Evolutionary conservation across 192 early-diverging fungal genomes (phyloP).

Genomic region (Umbelopsis sp.): DNA sequence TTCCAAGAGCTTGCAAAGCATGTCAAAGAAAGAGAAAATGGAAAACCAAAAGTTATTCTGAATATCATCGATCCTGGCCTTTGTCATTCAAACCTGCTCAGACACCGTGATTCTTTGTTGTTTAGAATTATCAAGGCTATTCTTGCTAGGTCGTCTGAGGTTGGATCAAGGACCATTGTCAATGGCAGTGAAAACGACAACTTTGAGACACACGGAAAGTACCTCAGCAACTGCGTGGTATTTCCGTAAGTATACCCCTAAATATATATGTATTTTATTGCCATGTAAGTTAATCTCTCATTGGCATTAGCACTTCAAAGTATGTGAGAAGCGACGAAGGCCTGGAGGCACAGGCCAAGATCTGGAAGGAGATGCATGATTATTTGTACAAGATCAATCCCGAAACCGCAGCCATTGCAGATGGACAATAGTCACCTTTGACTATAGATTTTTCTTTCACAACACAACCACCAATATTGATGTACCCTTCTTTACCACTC

Average conservation of each 20-base stretch:
- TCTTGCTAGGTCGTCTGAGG: not conserved
- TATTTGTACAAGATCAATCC: not conserved
- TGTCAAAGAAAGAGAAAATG: not conserved
- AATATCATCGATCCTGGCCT: not conserved
- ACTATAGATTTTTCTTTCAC: no score
- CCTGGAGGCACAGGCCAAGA: not conserved
- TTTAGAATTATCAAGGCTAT: not conserved
- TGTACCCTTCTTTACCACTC: no score
- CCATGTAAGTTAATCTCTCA: not conserved
- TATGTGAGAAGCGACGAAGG: not conserved
- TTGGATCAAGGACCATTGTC: not conserved
- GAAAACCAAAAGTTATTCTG: not conserved
- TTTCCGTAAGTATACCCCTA: not conserved
- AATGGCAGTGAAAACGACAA: not conserved
- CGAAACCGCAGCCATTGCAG: not conserved
- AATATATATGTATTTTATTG: not conserved
- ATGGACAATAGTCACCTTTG: not conserved
- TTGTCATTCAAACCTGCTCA: not conserved
- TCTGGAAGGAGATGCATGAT: not conserved
- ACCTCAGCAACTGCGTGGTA: not conserved
- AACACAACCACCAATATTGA: no score
- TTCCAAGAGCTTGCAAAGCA: not conserved
- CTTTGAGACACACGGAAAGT: slow-evolving; percentile 9
- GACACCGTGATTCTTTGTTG: not conserved
- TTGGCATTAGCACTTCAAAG: not conserved